Evolutionary conservation across 2,329 filamentous ascomycete genomes (phyloP), one percentile per base, ranked within the genome.

Genomic region (Colletotrichum phormii): DNA sequence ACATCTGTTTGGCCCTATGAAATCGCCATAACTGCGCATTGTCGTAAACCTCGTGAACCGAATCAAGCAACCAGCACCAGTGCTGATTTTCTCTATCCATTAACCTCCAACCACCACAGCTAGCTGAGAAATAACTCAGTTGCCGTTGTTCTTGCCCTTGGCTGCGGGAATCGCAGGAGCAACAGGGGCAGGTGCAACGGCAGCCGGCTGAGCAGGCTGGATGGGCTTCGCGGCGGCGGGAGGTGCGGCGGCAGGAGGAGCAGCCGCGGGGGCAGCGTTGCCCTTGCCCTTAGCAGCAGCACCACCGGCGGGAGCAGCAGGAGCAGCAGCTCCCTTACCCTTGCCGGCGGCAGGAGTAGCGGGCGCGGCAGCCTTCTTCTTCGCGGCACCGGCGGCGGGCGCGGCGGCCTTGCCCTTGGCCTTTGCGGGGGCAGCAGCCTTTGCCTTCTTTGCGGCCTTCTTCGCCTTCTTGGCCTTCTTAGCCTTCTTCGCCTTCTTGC

Each of bases 231-330:
- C 51, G 37, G 65, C 49, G 1, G 57, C 29, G 11, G 62, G 46
- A n/a, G 33, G 46, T 22, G 64, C 49, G 15, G 63, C 35, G 4
- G 61, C 67, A 15, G 66, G 51, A 8, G 49, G 33, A 29, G 58
- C 26, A 49, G 31, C 33, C 5, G 64, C 59, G n/a, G 70, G 64
- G 5, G 69, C 64, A 15, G 35, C 49, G 33, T 37, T 24, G 18
- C 53, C 69, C 51, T 68, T 71, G 51, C 69, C 68, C 64, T 71
- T 71, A n/a, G 24, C 53, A 54, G 69, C 69, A 42, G 26, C 69
- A 37, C 58, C 65, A 13, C 11, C 64, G 8, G 42, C 55, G 11
- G 55, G 37, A 37, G 37, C 37, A 60, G 53, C 55, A 26, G 54
- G 54, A 49, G 53, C 64, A 18, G 59, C 37, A 15, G 51, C 15